These are phyloP conservation scores for Pythium sp. DNA, from an alignment of 352 stramenopile species.

Conservation along the genomic window DNA sequence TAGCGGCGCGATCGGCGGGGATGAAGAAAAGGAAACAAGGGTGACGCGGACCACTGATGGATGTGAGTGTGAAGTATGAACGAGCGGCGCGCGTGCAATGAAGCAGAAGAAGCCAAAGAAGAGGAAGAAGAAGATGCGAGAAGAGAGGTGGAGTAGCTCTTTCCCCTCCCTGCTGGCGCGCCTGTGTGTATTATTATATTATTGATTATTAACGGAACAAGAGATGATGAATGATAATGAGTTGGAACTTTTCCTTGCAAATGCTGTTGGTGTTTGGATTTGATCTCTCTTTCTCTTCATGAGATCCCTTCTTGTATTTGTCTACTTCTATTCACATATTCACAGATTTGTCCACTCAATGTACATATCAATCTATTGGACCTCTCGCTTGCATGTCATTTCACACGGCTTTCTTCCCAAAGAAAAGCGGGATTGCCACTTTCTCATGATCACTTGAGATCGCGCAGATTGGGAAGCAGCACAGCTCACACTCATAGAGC, in stretches of 20 bases:
- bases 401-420: constrained; percentile 9
- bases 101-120: constrained; percentile 1
- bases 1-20: constrained; percentile 2
- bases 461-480: constrained; percentile 36
- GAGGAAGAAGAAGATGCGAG: not conserved
- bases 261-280: constrained; percentile 1
- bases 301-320: not conserved
- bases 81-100: not conserved
- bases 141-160: not conserved
- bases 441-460: constrained; percentile 18
- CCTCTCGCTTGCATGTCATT: not conserved
- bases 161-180: not conserved
- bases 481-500: constrained; percentile 44
- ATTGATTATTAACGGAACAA: constrained; percentile 19
- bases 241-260: constrained; percentile 8
- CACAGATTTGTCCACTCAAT: not conserved
- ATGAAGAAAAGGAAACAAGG: not conserved
- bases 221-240: constrained; percentile 4
- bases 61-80: constrained; percentile 10
- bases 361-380: not conserved
- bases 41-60: not conserved
- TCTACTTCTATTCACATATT: not conserved
- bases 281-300: not conserved
- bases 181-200: constrained; percentile 17
- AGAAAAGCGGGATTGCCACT: constrained; percentile 25